Evolutionary conservation across 768 basidiomycete species (phyloP), one percentile per base, ranked within the genome.

Genomic region (Mycena capillaripes): DNA sequence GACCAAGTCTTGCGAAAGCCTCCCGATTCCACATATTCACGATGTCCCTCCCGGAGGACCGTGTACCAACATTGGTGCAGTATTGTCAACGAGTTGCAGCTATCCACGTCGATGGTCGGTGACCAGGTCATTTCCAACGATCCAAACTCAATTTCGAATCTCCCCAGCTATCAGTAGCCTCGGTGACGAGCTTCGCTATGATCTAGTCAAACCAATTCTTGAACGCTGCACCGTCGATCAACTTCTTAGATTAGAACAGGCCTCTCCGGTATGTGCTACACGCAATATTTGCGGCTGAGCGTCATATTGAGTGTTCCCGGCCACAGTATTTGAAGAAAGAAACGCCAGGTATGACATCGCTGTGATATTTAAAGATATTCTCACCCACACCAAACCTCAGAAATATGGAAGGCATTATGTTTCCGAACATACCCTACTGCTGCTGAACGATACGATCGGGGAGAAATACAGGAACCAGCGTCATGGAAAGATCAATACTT

Each of bases 401-500:
- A 90, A 72, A 86, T 93, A 74, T 94, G 93, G 93, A 88, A 86
- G 76, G 81, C 83, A 53, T 81, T 93, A 38, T 95, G 92, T 81
- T 86, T 87, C 80, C 86, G 86, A 77, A 86, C 86, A 61, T 93
- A 89, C 79, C 88, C 89, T 53, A 82, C 89, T 69, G 85, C 87
- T 53, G 83, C 84, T 65, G 87, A 90, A 75, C 85, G 85, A 64
- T 89, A 87, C 76, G 75, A 80, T 61, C 78, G 78, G 53, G 82
- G 82, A 68, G 79, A 83, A 34, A 80, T 83, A 36, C 79, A 83
- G 69, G 86, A 87, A 67, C 89, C 89, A 34, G 85, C 87, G 29
- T 90, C 90, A 32, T 95, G 93, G 94, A 90, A 87, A 75, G 88
- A 90, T 58, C 86, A 89, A 61, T 94, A 88, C 76, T 92, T 89